A percentile compares a stretch with the other conserved stretches of the same genome.
These are phyloP conservation scores for Monosporascus sp. DNA, from an alignment of 2,329 filamentous ascomycete genomes.

Conservation along the genomic window DNA sequence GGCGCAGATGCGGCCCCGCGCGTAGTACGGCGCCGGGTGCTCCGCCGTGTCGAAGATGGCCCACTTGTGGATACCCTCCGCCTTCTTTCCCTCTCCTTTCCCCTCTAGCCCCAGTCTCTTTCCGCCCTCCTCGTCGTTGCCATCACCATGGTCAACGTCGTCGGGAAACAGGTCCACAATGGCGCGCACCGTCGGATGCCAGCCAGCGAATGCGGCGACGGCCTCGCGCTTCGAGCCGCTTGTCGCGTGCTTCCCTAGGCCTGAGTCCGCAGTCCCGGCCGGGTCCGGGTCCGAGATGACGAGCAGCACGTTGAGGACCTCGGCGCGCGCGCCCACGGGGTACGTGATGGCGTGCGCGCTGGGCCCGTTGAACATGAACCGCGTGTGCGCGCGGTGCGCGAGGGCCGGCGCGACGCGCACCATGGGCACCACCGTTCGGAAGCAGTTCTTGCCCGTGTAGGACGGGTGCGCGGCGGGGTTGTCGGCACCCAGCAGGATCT, in stretches of 20 bases:
- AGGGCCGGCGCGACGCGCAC: conserved; percentile 45
- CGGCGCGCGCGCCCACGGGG: conserved; percentile 48
- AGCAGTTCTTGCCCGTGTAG: conserved; percentile 57
- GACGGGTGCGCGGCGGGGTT: conserved; percentile 39
- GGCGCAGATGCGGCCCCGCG: conserved; percentile 39
- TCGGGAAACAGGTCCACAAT: conserved; percentile 42
- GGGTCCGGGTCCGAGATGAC: conserved; percentile 32
- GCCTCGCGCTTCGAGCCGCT: conserved; percentile 36
- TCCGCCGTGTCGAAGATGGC: conserved; percentile 49
- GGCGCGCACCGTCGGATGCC: conserved; percentile 32
- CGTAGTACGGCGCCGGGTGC: conserved; percentile 40
- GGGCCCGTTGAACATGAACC: conserved; percentile 53
- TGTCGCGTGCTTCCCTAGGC: conserved; percentile 23
- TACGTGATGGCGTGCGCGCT: conserved; percentile 57
- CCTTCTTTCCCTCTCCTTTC: too few species aligned
- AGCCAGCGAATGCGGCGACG: conserved; percentile 33
- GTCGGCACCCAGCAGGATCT: conserved; percentile 44
- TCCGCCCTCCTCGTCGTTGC: conserved; percentile 2
- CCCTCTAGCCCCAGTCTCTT: too few species aligned
- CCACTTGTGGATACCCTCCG: conserved; percentile 41
- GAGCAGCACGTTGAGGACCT: conserved; percentile 54
- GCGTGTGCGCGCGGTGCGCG: conserved; percentile 40
- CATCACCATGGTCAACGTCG: not conserved
- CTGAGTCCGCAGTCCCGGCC: conserved; percentile 24
- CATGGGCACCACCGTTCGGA: conserved; percentile 59